These are phyloP conservation scores for Pholiota adiposa DNA, from an alignment of 1,284 basidiomycete genomes.

Conservation along the genomic window DNA sequence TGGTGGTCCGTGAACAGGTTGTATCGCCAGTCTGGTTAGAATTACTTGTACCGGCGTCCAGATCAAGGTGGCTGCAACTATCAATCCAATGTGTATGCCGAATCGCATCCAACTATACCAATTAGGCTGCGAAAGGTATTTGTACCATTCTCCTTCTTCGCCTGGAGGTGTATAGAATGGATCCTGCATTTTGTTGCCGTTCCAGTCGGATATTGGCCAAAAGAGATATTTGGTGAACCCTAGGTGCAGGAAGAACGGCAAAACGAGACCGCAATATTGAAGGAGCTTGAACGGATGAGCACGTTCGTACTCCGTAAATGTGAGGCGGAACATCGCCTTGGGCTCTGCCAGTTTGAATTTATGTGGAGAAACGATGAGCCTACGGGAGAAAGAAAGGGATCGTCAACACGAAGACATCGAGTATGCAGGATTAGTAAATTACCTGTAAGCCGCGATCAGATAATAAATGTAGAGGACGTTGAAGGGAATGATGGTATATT, in stretches of 20 bases:
- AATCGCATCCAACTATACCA: conserved; percentile 3
- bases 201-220: background rate
- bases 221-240: conserved; percentile 6
- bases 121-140: conserved; percentile 7
- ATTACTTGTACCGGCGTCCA: conserved; percentile 32
- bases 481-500: conserved; percentile 6
- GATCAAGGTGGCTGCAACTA: background rate
- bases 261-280: conserved; percentile 8
- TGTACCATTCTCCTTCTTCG: conserved; percentile 2
- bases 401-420: background rate
- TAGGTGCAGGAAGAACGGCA: conserved; percentile 9
- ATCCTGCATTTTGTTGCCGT: background rate
- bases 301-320: conserved; percentile 18
- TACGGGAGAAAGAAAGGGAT: background rate
- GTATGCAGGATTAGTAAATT: background rate
- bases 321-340: conserved; percentile 9
- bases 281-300: conserved; percentile 7
- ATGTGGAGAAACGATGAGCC: conserved; percentile 14
- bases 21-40: conserved; percentile 18
- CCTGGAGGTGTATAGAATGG: conserved; percentile 6
- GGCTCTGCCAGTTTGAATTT: conserved; percentile 11
- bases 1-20: conserved; percentile 11
- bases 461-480: conserved; percentile 15
- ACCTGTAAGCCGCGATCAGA: conserved; percentile 14
- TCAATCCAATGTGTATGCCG: background rate